These are phyloP conservation scores for Ascochyta viciae-villosae DNA, from an alignment of 2,329 filamentous ascomycete genomes.

Conservation along the genomic window DNA sequence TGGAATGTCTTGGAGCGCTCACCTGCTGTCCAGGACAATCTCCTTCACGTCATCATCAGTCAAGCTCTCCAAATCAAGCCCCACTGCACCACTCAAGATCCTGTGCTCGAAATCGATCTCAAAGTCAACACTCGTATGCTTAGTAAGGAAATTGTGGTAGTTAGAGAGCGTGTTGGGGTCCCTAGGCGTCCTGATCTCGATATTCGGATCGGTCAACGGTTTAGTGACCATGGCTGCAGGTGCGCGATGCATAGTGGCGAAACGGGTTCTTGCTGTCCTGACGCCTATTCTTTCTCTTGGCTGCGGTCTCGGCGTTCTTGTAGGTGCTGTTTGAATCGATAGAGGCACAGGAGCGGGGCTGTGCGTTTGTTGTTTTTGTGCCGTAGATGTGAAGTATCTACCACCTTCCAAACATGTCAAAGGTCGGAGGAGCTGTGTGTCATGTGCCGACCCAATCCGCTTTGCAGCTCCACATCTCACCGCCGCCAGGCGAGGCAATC, in stretches of 20 bases:
- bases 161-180: slow-evolving; percentile 93
- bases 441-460: slow-evolving; percentile 20
- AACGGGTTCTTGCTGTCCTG: background rate
- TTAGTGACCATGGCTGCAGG: slow-evolving; percentile 45
- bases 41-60: slow-evolving; percentile 75
- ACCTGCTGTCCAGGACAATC: slow-evolving; percentile 85
- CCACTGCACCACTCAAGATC: slow-evolving; percentile 77
- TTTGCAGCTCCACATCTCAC: slow-evolving; percentile 15
- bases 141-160: slow-evolving; percentile 85
- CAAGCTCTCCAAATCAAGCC: slow-evolving; percentile 77
- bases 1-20: background rate
- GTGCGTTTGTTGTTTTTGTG: slow-evolving; percentile 13
- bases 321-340: background rate
- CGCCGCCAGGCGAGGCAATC: slow-evolving; percentile 11
- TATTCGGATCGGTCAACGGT: slow-evolving; percentile 47
- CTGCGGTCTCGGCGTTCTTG: slow-evolving; percentile 16
- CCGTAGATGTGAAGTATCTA: slow-evolving; percentile 13
- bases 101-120: slow-evolving; percentile 84
- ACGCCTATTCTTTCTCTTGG: slow-evolving; percentile 5
- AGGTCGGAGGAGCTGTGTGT: slow-evolving; percentile 10
- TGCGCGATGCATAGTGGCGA: slow-evolving; percentile 30
- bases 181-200: slow-evolving; percentile 58
- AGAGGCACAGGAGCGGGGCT: slow-evolving; percentile 2
- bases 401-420: slow-evolving; percentile 20
- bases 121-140: slow-evolving; percentile 82